These are phyloP conservation scores for Sporothrix phasma DNA, from an alignment of 2,329 filamentous ascomycete species.

Conservation along the genomic window DNA sequence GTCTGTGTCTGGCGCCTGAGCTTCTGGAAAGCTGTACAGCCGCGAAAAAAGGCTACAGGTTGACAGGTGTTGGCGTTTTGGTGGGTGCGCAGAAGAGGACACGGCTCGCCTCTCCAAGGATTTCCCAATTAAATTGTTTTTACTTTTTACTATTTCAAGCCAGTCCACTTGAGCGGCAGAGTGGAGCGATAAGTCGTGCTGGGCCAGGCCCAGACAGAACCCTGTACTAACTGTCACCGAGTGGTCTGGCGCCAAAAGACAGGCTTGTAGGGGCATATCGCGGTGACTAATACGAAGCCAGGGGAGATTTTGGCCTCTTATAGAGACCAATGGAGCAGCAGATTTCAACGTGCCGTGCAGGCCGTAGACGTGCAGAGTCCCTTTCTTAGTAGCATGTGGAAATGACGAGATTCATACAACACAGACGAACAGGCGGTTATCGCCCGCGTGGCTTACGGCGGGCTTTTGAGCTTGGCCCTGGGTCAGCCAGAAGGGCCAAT, in stretches of 20 bases:
- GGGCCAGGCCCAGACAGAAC: not conserved
- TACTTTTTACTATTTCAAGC: not conserved
- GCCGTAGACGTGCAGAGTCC: too few species aligned
- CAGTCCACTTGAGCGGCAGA: not conserved
- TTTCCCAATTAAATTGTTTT: not conserved
- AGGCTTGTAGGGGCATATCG: not conserved
- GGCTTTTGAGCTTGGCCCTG: not conserved
- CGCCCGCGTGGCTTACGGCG: not conserved
- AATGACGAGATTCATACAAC: too few species aligned
- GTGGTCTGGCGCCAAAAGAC: not conserved
- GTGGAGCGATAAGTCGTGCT: not conserved
- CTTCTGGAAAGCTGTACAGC: not conserved
- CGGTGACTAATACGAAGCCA: too few species aligned
- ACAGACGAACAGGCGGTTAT: not conserved
- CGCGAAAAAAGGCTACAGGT: conserved; percentile 1
- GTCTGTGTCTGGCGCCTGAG: not conserved
- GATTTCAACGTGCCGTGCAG: too few species aligned
- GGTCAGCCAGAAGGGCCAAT: not conserved
- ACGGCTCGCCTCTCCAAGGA: not conserved
- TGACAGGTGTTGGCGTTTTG: not conserved
- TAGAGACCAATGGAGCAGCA: too few species aligned
- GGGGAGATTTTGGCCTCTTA: too few species aligned
- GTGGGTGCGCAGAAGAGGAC: conserved; percentile 4
- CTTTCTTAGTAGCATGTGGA: too few species aligned
- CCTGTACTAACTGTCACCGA: not conserved